Conservation (phyloP, 176 grass and related monocot species). For the Chloris gayana region DNA sequence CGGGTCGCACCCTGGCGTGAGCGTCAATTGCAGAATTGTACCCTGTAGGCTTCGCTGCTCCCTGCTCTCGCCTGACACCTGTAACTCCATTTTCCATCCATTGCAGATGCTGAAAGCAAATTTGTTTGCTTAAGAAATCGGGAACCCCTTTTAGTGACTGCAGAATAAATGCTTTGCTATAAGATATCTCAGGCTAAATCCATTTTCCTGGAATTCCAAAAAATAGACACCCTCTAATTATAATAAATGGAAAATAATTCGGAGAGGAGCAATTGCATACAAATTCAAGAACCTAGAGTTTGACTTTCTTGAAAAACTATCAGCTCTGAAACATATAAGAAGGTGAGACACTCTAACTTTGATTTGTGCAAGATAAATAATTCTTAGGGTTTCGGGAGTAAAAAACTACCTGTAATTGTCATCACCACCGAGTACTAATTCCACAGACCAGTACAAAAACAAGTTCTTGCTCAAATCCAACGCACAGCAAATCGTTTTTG, state of each 20-base stretch:
- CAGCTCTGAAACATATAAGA: no score
- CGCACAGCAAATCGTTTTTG: constrained; percentile 10
- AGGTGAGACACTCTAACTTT: constrained; percentile 8
- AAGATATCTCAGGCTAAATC: not conserved
- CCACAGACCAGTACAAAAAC: not conserved
- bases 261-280: no score
- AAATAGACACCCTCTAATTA: no score
- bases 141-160: not conserved
- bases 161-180: not conserved
- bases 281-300: not conserved
- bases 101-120: not conserved
- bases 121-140: not conserved
- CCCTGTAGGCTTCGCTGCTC: not conserved
- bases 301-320: not conserved
- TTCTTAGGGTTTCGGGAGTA: not conserved
- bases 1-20: not conserved
- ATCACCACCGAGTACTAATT: not conserved
- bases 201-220: not conserved
- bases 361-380: constrained; percentile 23
- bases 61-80: not conserved
- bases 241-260: no score
- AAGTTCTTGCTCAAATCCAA: not conserved
- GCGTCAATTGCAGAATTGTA: not conserved
- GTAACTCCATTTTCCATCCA: constrained; percentile 13
- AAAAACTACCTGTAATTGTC: not conserved